A percentile compares a stretch with the other conserved stretches of the same genome.
These are phyloP conservation scores for Rehmannia glutinosa DNA, from an alignment of 257 asterid species.

Conservation along the genomic window DNA sequence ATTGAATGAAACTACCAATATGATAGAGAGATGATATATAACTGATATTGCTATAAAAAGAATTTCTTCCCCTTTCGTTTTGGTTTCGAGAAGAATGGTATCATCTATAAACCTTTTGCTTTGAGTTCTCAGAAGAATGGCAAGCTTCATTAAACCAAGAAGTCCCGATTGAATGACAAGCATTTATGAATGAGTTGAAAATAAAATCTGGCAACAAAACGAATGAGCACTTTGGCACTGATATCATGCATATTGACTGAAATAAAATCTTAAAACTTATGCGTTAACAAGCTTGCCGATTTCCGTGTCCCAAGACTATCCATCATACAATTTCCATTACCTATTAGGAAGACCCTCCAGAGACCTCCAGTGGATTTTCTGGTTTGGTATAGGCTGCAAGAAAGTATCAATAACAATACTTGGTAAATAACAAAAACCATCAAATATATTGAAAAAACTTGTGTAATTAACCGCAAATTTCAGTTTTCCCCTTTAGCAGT, in stretches of 20 bases:
- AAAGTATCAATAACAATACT: background rate
- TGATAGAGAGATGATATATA: background rate
- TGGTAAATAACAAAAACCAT: background rate
- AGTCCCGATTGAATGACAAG: too few species aligned
- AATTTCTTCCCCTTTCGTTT: background rate
- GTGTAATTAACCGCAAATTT: background rate
- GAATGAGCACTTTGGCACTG: background rate
- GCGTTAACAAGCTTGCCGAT: background rate
- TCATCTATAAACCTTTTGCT: too few species aligned
- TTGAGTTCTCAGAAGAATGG: constrained; percentile 2
- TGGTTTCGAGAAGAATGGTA: constrained; percentile 1
- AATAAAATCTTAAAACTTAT: background rate
- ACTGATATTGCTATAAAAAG: background rate
- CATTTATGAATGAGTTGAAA: background rate
- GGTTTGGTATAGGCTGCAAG: constrained; percentile 78
- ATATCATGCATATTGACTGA: background rate
- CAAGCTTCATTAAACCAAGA: background rate
- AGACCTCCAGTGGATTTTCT: constrained; percentile 97
- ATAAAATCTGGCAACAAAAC: background rate
- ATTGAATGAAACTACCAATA: background rate
- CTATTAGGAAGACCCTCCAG: constrained; percentile 95
- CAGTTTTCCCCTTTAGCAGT: background rate
- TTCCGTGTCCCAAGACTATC: background rate
- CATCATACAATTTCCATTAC: constrained; percentile 26
- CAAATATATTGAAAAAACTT: background rate